These are phyloP conservation scores for Peronospora belbahrii DNA, from an alignment of 352 stramenopile genomes.

Conservation along the genomic window DNA sequence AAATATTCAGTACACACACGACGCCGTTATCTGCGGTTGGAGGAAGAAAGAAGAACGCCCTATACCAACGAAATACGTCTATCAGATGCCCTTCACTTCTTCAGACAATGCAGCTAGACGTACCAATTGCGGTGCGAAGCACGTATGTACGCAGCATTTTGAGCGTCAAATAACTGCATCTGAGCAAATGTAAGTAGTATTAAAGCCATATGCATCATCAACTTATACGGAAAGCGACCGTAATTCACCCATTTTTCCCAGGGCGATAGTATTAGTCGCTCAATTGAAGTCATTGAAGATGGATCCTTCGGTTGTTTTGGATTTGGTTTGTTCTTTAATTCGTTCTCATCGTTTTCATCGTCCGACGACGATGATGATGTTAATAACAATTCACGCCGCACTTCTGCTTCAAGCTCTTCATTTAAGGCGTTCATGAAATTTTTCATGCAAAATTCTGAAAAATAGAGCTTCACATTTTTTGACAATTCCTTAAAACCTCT, in stretches of 20 bases:
- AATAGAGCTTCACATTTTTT: neutral
- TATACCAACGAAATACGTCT: slow-evolving; percentile 7
- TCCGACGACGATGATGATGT: too few species aligned
- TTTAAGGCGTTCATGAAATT: slow-evolving; percentile 11
- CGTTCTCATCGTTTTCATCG: neutral
- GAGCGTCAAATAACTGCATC: slow-evolving; percentile 68
- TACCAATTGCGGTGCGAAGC: slow-evolving; percentile 79
- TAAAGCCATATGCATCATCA: slow-evolving; percentile 69
- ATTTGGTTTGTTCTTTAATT: neutral
- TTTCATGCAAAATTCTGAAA: neutral
- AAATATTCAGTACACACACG: slow-evolving; percentile 32
- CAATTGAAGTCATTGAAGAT: slow-evolving; percentile 34
- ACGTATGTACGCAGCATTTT: slow-evolving; percentile 82
- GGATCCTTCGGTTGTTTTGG: neutral
- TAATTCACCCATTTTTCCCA: slow-evolving; percentile 72
- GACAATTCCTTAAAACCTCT: slow-evolving; percentile 1
- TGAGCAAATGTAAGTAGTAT: slow-evolving; percentile 62
- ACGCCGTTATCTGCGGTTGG: slow-evolving; percentile 42
- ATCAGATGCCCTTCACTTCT: neutral
- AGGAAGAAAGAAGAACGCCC: slow-evolving; percentile 80
- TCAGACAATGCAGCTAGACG: neutral
- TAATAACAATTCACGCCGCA: slow-evolving; percentile 26
- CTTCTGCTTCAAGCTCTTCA: slow-evolving; percentile 13
- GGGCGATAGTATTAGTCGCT: slow-evolving; percentile 64
- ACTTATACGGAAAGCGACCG: slow-evolving; percentile 79